Evolutionary conservation across 2,329 filamentous ascomycete genomes (phyloP).

Genomic region (Waltergamsia citrina): DNA sequence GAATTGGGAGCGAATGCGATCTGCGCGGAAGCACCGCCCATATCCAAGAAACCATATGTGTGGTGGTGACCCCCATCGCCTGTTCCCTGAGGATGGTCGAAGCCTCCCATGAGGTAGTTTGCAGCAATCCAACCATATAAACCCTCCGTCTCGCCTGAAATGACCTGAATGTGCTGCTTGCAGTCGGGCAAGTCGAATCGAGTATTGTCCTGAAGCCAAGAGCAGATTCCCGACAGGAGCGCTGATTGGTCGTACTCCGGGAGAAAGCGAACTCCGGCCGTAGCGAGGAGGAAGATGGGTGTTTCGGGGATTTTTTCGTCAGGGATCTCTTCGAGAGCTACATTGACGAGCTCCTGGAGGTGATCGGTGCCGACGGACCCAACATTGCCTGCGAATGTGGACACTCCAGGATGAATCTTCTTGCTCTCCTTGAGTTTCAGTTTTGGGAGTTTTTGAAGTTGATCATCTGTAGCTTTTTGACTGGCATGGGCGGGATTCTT

Average conservation of each 20-base stretch:
- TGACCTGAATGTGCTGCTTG: slow-evolving; percentile 81
- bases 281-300: slow-evolving; percentile 90
- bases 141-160: slow-evolving; percentile 89
- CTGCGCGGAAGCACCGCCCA: slow-evolving; percentile 95
- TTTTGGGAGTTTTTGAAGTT: slow-evolving; percentile 60
- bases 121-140: slow-evolving; percentile 96
- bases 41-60: slow-evolving; percentile 95
- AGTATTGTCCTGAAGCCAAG: slow-evolving; percentile 68
- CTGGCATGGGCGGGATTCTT: slow-evolving; percentile 60
- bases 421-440: slow-evolving; percentile 81
- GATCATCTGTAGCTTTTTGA: slow-evolving; percentile 34
- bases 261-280: slow-evolving; percentile 86
- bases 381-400: slow-evolving; percentile 74
- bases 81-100: slow-evolving; percentile 57
- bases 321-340: slow-evolving; percentile 73
- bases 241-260: slow-evolving; percentile 62
- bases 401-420: slow-evolving; percentile 90
- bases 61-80: slow-evolving; percentile 57
- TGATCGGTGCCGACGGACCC: slow-evolving; percentile 73
- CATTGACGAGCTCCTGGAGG: slow-evolving; percentile 67
- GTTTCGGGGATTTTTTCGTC: slow-evolving; percentile 69
- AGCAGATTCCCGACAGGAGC: slow-evolving; percentile 70
- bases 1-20: slow-evolving; percentile 94
- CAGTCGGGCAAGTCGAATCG: slow-evolving; percentile 86
- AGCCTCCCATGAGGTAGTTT: slow-evolving; percentile 89